Base-by-base conservation (phyloP, 2,329 filamentous ascomycete species). In the Venturia asperata region DNA sequence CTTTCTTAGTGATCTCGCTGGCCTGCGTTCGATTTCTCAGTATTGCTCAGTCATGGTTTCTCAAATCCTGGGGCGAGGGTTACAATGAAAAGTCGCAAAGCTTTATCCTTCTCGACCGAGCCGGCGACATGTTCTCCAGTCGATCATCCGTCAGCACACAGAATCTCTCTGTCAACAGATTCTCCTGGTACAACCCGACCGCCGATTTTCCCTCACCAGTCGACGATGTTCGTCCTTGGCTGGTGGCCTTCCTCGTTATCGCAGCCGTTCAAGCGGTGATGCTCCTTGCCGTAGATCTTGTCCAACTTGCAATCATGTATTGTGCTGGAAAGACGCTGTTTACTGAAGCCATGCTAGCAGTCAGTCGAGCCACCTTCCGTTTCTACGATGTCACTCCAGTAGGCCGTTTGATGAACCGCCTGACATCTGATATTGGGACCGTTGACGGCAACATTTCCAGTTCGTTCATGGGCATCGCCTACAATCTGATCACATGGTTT, bases 301-400 rank as follows among this genome's bases (percentile, higher is more conserved):
- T 84, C 66, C 78, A 86, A 30, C 70, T 87, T 10, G 78, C 88
- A n/a, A 90, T 96, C 68, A 85, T 91, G 27, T 92, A 94, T 73
- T 83, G 84, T 41, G 90, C 92, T 0, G 90, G 90, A 0, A 89
- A 88, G 70, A 79, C 81, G 7, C 83, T 97, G 62, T 96, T 96
- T 75, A 80, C 80, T 67, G 81, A 85, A 47, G 89, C 91, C 24
- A 85, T 96, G 76, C 78, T 82, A 1, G 84, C 83, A 63, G 90
- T 96, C 62, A 88, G 88, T 72, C 84, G 86, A 70, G 90, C 92
- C 0, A 92, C 88, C 0, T 96, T 97, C 77, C 86, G 91, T 0
- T 97, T 92, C 75, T 94, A 96, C 77, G 92, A 97, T 72, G 86
- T 91, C 4, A 96, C 92, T 0, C 92, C 92, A 0, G 87, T 95